Evolutionary conservation across 2,329 filamentous ascomycete species (phyloP).

Genomic region (Xylariaceae sp.): DNA sequence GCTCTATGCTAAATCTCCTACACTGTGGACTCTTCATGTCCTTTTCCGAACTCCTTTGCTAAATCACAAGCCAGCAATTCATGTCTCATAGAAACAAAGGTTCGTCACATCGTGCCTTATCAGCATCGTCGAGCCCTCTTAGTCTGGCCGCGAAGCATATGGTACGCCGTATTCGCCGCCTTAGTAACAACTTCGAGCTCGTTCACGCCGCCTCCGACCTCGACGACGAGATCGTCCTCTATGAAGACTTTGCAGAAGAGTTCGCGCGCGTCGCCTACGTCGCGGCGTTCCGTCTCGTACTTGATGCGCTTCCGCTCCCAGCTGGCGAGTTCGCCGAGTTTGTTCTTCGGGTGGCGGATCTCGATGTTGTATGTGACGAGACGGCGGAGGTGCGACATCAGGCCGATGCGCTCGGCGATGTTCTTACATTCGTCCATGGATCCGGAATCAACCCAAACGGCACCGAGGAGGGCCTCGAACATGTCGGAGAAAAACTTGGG

Average conservation of each 20-base stretch:
- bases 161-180: constrained; percentile 48
- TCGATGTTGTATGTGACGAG: constrained; percentile 56
- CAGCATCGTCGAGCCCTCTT: neutral
- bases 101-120: neutral
- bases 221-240: constrained; percentile 33
- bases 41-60: too few species aligned
- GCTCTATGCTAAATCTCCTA: too few species aligned
- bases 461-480: constrained; percentile 74
- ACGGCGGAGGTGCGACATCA: constrained; percentile 58
- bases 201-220: constrained; percentile 42
- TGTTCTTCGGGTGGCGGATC: constrained; percentile 61
- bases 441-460: constrained; percentile 76
- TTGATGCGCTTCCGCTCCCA: constrained; percentile 40
- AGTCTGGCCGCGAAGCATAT: constrained; percentile 15
- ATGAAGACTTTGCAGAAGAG: too few species aligned
- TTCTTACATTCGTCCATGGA: constrained; percentile 52
- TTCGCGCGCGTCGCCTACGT: constrained; percentile 18
- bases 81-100: neutral
- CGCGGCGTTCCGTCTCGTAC: constrained; percentile 42
- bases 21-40: too few species aligned
- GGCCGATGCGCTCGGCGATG: constrained; percentile 59
- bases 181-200: constrained; percentile 49
- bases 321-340: constrained; percentile 56
- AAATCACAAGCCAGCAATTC: too few species aligned
- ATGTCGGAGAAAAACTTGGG: constrained; percentile 81